Base-by-base conservation (phyloP, 1,139 yeast genomes). In the Suhomyces ambrosiae region DNA sequence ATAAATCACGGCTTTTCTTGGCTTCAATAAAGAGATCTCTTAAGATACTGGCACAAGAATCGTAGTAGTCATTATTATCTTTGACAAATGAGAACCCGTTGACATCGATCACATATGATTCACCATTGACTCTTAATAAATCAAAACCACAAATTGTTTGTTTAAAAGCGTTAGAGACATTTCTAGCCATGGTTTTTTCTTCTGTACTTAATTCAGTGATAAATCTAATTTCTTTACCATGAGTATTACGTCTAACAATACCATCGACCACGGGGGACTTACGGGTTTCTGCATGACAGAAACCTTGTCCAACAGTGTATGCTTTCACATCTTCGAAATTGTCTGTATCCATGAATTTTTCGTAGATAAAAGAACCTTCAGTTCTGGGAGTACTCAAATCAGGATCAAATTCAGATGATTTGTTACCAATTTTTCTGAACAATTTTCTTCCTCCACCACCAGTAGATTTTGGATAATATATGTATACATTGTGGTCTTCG, bases 91-190 rank as follows among this genome's bases (percentile, higher is more conserved):
- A 90, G 57, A 94, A 92, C 1, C 99, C 99, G 61, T 94, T 94
- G 29, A 94, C 99, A 61, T 94, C 99, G 60, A 94, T 94, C 21
- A 94, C 98, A 60, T 79, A 94, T 39, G 95, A 84, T 52, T 81
- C 74, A 7, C 96, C 97, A 45, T 85, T 77, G 2, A 90, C 97
- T 53, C 98, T 76, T 37, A 94, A 72, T 37, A 94, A 69, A 61
- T 94, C 99, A 67, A 94, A 94, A 1, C 99, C 99, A 67, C 99
- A 94, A 47, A 94, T 90, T n/a, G 95, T 86, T 65, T 94, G 99
- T 41, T 86, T 83, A 60, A 94, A 94, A 0, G 81, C 79, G 18
- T 64, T 71, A 37, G 89, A 79, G 18, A 94, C 89, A 46, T 76
- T 80, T 30, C 74, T 64, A 1, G 99, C 98, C 79, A 90, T 89